Evolutionary conservation across 345 rosid species (phyloP), one percentile per base, ranked within the genome.

Genomic region (Moringa oleifera): DNA sequence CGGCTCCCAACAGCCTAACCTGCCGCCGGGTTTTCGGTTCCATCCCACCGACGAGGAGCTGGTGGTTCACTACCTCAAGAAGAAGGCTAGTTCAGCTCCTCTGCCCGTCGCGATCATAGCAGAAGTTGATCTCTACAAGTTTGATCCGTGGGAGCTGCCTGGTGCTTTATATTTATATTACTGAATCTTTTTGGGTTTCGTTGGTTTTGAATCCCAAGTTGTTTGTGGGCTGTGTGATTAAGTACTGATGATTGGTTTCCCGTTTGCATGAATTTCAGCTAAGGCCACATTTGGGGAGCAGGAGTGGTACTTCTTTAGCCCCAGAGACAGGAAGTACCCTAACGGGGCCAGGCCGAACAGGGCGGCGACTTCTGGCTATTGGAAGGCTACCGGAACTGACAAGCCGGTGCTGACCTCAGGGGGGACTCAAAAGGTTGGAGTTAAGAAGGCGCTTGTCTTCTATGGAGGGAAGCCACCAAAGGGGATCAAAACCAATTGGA

Each of bases 11-110:
- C 89, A 88, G 68, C 97, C 92, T 0, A 88, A 82, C 51, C 90
- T 94, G 6, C 99, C 99, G 7, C 97, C 97, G 6, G 99, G 99
- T 2, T 94, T 94, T 81, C 73, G 99, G 23, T 94, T 94, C 81
- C 99, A 94, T 65, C 99, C 99, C 16, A 88, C 99, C 21, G 97
- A 94, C n/a, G 97, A 94, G 73, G 99, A 94, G 75, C 91, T 94
- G 12, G 89, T 94, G 0, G 85, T 84, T 37, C 96, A 94, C 78
- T 94, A 94, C 68, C 93, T 94, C 51, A 88, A 94, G 71, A 90
- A 83, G 70, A 94, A 94, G 69, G 85, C 82, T 0, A 71, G 80
- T 4, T 88, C 96, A 0, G 75, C 77, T 71, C 96, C 92, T 20
- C 76, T 88, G 46, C 97, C 99, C 0, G 96, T 90, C 16, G 67